These are phyloP conservation scores for Begonia peltatifolia DNA, from an alignment of 306 rosid genomes.

Conservation along the genomic window DNA sequence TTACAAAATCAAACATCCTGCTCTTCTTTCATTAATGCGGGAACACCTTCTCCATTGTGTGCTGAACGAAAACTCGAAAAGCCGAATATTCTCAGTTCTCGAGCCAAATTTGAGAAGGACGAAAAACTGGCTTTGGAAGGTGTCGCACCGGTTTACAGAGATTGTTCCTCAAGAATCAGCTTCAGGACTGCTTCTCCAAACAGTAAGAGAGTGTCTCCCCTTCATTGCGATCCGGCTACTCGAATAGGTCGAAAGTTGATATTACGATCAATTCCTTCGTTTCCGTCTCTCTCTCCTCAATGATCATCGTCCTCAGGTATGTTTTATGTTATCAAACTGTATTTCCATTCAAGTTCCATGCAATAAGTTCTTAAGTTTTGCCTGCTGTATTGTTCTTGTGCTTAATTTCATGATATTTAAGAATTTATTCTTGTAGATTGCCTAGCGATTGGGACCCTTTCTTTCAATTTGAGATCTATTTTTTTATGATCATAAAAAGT, in stretches of 20 bases:
- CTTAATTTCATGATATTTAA: no score
- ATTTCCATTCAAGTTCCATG: no score
- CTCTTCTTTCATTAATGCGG: slow-evolving; percentile 41
- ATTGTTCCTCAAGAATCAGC: slow-evolving; percentile 24
- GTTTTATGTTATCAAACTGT: no score
- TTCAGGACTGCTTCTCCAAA: slow-evolving; percentile 15
- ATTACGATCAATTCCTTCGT: slow-evolving; percentile 47
- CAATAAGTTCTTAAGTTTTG: no score
- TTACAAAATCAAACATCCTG: slow-evolving; percentile 44
- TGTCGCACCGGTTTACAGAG: slow-evolving; percentile 10
- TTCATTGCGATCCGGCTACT: slow-evolving; percentile 2
- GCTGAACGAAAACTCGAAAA: slow-evolving; percentile 36
- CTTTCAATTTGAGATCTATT: no score
- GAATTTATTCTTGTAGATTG: no score
- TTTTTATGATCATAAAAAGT: no score
- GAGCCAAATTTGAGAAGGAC: slow-evolving; percentile 33
- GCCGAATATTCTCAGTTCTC: slow-evolving; percentile 31
- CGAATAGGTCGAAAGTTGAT: slow-evolving; percentile 16
- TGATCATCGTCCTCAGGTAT: no score
- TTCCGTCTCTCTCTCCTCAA: slow-evolving; percentile 69
- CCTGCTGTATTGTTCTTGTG: no score
- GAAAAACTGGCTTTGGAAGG: not conserved
- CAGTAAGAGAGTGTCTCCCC: slow-evolving; percentile 17
- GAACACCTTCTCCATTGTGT: slow-evolving; percentile 39
- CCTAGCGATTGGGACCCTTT: no score